A percentile compares a stretch with the other conserved stretches of the same genome.
These are phyloP conservation scores for Barnettozyma sucrosica DNA, from an alignment of 805 yeast genomes.

Conservation along the genomic window DNA sequence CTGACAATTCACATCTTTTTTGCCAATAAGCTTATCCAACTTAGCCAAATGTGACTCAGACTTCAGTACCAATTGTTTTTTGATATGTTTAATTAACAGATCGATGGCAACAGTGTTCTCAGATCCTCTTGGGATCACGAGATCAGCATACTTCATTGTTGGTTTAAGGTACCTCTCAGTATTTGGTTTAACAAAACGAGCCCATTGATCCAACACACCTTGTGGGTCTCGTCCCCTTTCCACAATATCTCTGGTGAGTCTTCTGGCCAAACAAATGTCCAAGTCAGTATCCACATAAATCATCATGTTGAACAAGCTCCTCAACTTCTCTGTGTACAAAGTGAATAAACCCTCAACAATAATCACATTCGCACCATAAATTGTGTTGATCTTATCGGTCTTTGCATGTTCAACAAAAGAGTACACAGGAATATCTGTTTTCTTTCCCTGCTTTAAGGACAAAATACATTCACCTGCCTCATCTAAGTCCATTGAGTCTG, in stretches of 20 bases:
- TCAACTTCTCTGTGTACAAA: conserved; percentile 59
- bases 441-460: conserved; percentile 64
- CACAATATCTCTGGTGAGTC: conserved; percentile 81
- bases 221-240: conserved; percentile 78
- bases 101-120: conserved; percentile 78
- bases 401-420: conserved; percentile 60
- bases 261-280: conserved; percentile 85
- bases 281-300: conserved; percentile 91
- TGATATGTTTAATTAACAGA: conserved; percentile 73
- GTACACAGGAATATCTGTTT: conserved; percentile 61
- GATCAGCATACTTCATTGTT: conserved; percentile 73
- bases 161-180: conserved; percentile 72
- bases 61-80: conserved; percentile 60
- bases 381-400: conserved; percentile 57
- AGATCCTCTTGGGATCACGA: conserved; percentile 85
- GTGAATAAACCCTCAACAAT: conserved; percentile 91
- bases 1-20: conserved; percentile 24
- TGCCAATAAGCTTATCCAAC: conserved; percentile 49
- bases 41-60: conserved; percentile 63
- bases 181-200: conserved; percentile 85
- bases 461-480: conserved; percentile 55
- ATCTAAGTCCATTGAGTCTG: conserved; percentile 79
- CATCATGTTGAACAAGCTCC: conserved; percentile 76
- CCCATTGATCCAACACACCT: conserved; percentile 89
- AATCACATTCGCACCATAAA: conserved; percentile 92